Evolutionary conservation across 257 asterid genomes (phyloP).

Genomic region (Solanum arcanum): DNA sequence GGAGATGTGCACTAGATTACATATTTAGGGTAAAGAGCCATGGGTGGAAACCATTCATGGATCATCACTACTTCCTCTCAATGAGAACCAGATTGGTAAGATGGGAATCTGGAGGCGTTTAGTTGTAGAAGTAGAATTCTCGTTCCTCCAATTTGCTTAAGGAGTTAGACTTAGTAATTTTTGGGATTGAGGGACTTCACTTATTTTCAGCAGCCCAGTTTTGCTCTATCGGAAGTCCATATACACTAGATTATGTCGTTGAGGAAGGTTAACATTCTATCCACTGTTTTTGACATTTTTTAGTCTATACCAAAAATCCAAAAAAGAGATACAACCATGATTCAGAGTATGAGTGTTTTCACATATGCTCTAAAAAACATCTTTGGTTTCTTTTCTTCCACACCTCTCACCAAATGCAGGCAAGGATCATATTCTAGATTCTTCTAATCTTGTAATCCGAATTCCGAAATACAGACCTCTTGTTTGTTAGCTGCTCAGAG

Average conservation of each 20-base stretch:
- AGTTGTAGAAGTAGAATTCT: not conserved
- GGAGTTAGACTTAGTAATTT: not conserved
- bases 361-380: not conserved
- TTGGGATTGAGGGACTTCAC: not conserved
- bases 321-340: not conserved
- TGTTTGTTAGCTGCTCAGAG: not conserved
- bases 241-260: not conserved
- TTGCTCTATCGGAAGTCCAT: not conserved
- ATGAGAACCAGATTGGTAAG: not conserved
- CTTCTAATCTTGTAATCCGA: not conserved
- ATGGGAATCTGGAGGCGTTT: not conserved
- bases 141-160: not conserved
- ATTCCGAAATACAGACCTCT: not conserved
- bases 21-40: not conserved
- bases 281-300: not conserved
- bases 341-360: not conserved
- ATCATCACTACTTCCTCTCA: not conserved
- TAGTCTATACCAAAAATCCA: not conserved
- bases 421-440: not conserved
- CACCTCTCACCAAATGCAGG: not conserved
- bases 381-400: not conserved
- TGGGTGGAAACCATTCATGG: not conserved
- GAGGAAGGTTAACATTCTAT: not conserved
- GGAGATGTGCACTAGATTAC: not conserved
- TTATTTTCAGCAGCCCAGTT: not conserved